Evolutionary conservation across 1,139 yeast genomes (phyloP).

Genomic region (Lodderomyces jiufengensis): DNA sequence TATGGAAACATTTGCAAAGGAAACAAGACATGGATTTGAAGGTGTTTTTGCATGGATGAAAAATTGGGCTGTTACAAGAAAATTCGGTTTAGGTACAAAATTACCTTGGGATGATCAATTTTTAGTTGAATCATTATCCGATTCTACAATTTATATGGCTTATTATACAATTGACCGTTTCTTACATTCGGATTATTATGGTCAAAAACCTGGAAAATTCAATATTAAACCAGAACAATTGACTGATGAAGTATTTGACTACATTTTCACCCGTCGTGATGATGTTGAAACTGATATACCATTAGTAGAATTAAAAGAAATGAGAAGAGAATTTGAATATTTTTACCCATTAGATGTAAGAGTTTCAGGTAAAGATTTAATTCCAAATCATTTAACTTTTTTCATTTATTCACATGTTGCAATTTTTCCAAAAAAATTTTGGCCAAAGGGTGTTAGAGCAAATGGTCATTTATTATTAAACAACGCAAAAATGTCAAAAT

Average conservation of each 20-base stretch:
- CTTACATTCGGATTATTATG: slow-evolving; percentile 84
- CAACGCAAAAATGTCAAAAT: slow-evolving; percentile 96
- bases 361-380: slow-evolving; percentile 93
- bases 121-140: slow-evolving; percentile 91
- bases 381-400: slow-evolving; percentile 96
- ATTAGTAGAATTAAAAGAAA: slow-evolving; percentile 56
- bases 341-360: slow-evolving; percentile 92
- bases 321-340: slow-evolving; percentile 93
- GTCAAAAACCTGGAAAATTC: slow-evolving; percentile 68
- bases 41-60: slow-evolving; percentile 95
- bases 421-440: slow-evolving; percentile 79
- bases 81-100: slow-evolving; percentile 92
- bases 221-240: slow-evolving; percentile 76
- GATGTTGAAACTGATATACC: slow-evolving; percentile 61
- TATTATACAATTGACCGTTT: slow-evolving; percentile 89
- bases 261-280: slow-evolving; percentile 74
- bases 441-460: slow-evolving; percentile 95
- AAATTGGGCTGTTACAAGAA: slow-evolving; percentile 98
- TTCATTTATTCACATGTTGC: slow-evolving; percentile 93
- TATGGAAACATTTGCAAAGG: slow-evolving; percentile 80
- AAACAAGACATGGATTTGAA: slow-evolving; percentile 89
- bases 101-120: slow-evolving; percentile 97
- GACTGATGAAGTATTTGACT: slow-evolving; percentile 94
- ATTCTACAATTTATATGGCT: slow-evolving; percentile 94
- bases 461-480: slow-evolving; percentile 95